phyloP scores from a whole-genome alignment of 179 eudicot species.

The Spinacia oleracea region DNA sequence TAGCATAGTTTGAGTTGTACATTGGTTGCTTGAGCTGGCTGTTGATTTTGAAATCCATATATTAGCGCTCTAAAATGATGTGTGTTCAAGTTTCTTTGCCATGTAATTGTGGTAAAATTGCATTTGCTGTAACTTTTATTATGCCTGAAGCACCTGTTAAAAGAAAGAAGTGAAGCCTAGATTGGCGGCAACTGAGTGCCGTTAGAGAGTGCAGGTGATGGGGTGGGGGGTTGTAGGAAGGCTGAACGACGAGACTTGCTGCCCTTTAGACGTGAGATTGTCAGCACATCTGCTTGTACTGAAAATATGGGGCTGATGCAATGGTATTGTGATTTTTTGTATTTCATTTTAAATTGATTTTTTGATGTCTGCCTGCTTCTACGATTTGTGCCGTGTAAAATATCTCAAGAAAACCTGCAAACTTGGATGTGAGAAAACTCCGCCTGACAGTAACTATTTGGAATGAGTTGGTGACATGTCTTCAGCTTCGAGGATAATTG shows the following conservation, averaged over 20 bases:
- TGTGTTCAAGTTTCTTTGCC: not conserved
- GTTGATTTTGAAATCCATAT: not conserved
- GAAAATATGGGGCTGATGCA: not conserved
- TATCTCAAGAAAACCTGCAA: not conserved
- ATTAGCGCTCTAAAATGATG: not conserved
- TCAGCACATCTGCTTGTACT: not conserved
- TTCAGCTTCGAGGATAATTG: not conserved
- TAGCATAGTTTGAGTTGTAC: conserved; percentile 17
- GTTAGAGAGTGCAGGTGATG: not conserved
- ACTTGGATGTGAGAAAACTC: not conserved
- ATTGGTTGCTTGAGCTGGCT: conserved; percentile 7
- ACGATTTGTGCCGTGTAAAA: not conserved
- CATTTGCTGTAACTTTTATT: not conserved
- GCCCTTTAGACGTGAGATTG: not conserved
- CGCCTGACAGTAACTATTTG: not conserved
- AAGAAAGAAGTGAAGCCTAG: not conserved
- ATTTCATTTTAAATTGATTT: not conserved
- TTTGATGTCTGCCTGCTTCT: not conserved
- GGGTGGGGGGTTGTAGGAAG: too few species aligned
- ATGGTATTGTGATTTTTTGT: not conserved
- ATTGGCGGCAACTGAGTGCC: not conserved
- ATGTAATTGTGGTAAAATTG: not conserved
- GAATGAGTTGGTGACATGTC: not conserved
- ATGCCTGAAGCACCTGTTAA: conserved; percentile 1
- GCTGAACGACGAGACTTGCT: not conserved